These are phyloP conservation scores for Termitomyces sp. DNA, from an alignment of 768 basidiomycete species.

Conservation along the genomic window DNA sequence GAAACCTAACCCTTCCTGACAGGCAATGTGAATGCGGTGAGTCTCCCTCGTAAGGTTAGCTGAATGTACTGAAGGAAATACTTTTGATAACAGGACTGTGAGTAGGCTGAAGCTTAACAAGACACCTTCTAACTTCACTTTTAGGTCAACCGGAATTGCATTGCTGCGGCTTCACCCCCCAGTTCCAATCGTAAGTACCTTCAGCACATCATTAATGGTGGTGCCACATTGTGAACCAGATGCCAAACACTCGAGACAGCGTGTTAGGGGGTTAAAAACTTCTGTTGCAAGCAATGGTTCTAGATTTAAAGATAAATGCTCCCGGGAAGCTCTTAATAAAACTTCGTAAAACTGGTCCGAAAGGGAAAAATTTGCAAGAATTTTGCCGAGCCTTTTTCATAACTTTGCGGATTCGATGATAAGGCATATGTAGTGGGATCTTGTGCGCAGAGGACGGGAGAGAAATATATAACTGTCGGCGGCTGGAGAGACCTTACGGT, in stretches of 20 bases:
- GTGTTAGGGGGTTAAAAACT: not conserved
- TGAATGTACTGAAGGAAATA: not conserved
- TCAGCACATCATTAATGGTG: not conserved
- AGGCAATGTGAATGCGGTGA: slow-evolving; percentile 1
- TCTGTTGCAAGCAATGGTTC: no score
- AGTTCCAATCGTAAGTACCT: slow-evolving; percentile 1
- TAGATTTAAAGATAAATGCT: no score
- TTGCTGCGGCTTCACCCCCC: slow-evolving; percentile 1
- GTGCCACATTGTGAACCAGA: not conserved
- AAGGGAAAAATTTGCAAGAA: no score
- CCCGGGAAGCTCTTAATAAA: no score
- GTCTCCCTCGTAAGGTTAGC: not conserved
- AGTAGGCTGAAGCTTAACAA: not conserved
- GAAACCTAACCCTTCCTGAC: not conserved
- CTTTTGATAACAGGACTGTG: slow-evolving; percentile 1
- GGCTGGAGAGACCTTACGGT: no score
- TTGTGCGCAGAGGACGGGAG: no score
- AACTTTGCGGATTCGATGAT: no score
- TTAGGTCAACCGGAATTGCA: slow-evolving; percentile 1
- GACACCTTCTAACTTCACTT: not conserved
- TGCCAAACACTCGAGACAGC: slow-evolving; percentile 8
- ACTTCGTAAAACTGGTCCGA: no score
- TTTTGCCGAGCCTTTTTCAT: no score
- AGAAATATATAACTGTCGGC: no score
- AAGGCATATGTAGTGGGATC: no score